Base-by-base conservation (phyloP, 192 early-diverging fungal species). In the Entrophospora sp. region DNA sequence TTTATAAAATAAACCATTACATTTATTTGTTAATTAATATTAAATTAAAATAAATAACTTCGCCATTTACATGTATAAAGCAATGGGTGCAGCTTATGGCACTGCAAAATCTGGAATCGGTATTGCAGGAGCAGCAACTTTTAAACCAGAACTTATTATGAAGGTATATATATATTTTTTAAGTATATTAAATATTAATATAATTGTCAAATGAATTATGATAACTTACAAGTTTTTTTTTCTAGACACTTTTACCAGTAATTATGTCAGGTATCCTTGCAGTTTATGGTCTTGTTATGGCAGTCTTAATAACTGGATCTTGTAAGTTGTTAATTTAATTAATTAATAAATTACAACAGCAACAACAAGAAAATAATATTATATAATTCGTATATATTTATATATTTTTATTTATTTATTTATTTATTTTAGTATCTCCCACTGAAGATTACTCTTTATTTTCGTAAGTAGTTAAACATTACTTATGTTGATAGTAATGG, bases 231-330 rank as follows among this genome's bases (percentile, higher is more conserved):
- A n/a, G n/a, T 28, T 35, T 13, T 18, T 3, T 49, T 22, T 25
- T 51, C 22, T 72, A 83, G 81, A 79, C 84, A 22, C 80, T 96
- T 51, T 88, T 99, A 61, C 97, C 97, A 10, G 94, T 98, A 27
- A 91, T 99, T 73, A 99, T 99, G 97, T 89, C 93, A 63, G 95
- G 95, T 86, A 99, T 99, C 73, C 87, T 99, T 77, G 94, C 89
- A 31, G 92, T 99, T 48, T 99, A 99, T 82, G 97, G 97, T 53
- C 83, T 99, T 20, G 95, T 99, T 8, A 91, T 97, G 32, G 82
- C 92, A 45, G 96, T 99, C 58, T 77, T 99, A 67, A 86, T 97
- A 68, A 81, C 81, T 40, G 88, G 91, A 67, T 79, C 83, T 66
- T 74, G 88, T 89, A 83, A 64, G 81, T 82, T 38, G 18, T 32